phyloP scores from a whole-genome alignment of 352 stramenopile genomes.

The Pythium brassicae region DNA sequence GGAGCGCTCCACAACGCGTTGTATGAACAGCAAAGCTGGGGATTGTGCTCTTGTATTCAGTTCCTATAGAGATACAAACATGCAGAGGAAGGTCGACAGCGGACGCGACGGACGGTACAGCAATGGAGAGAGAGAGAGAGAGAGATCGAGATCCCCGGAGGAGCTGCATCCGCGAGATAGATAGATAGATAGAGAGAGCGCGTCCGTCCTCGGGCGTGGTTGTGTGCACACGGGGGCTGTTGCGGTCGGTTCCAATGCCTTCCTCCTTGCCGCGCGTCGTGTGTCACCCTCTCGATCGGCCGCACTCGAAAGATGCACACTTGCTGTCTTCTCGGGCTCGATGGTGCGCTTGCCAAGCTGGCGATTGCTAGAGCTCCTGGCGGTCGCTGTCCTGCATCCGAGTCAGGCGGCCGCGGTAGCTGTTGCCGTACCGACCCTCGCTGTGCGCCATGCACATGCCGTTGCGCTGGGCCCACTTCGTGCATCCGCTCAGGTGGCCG shows the following conservation, averaged over 20 bases:
- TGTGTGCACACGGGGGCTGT: not conserved
- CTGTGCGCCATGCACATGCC: conserved; percentile 85
- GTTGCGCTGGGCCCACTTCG: conserved; percentile 80
- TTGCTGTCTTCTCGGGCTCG: not conserved
- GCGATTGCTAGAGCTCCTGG: conserved; percentile 1
- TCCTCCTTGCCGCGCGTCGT: not conserved
- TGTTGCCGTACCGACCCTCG: conserved; percentile 79
- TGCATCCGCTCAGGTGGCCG: conserved; percentile 64
- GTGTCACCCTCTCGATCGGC: not conserved
- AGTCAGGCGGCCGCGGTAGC: conserved; percentile 60
- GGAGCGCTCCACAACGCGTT: too few relatives aligned
- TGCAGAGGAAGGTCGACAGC: not conserved
- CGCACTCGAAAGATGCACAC: not conserved
- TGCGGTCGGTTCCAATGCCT: not conserved
- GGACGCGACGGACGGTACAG: conserved; percentile 1
- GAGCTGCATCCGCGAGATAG: not conserved
- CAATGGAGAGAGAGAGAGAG: not conserved
- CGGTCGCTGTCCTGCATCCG: conserved; percentile 26
- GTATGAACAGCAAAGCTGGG: not conserved
- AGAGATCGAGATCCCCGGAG: not conserved
- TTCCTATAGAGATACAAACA: conserved; percentile 4
- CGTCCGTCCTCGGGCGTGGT: not conserved
- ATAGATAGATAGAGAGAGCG: not conserved
- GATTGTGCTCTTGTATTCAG: not conserved
- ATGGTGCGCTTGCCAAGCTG: not conserved